These are phyloP conservation scores for Cryptococcus maquisensis DNA, from an alignment of 1,284 basidiomycete genomes.

Conservation along the genomic window DNA sequence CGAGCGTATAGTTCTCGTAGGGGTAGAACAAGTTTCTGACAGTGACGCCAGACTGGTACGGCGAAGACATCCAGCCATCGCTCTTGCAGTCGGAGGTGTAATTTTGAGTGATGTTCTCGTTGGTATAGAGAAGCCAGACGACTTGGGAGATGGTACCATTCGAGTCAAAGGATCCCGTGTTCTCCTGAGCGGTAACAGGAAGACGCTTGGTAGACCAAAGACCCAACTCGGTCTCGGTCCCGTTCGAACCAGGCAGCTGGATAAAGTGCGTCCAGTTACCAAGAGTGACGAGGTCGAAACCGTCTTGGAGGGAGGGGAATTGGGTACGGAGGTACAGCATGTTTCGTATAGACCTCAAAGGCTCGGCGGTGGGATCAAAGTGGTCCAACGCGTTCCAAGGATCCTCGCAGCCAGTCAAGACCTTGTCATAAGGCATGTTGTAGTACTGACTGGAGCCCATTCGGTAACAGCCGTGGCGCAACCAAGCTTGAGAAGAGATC, in stretches of 20 bases:
- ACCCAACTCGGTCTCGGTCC: slow-evolving; percentile 73
- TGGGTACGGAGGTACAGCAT: slow-evolving; percentile 64
- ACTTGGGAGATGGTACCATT: slow-evolving; percentile 56
- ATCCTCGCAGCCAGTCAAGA: slow-evolving; percentile 73
- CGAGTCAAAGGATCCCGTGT: slow-evolving; percentile 35
- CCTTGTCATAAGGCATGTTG: slow-evolving; percentile 75
- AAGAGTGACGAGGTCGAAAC: slow-evolving; percentile 69
- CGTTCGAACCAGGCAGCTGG: slow-evolving; percentile 74
- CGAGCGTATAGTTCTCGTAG: slow-evolving; percentile 68
- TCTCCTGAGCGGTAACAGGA: slow-evolving; percentile 57
- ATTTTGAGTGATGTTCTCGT: slow-evolving; percentile 68
- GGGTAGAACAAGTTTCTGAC: slow-evolving; percentile 76
- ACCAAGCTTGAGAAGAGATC: slow-evolving; percentile 77
- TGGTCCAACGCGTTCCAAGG: slow-evolving; percentile 86
- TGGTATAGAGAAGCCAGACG: slow-evolving; percentile 77
- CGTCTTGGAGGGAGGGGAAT: slow-evolving; percentile 75
- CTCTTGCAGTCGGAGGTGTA: slow-evolving; percentile 61
- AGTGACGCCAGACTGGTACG: slow-evolving; percentile 59
- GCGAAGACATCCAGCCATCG: slow-evolving; percentile 67
- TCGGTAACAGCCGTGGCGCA: slow-evolving; percentile 82
- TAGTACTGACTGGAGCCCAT: slow-evolving; percentile 85
- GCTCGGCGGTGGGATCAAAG: slow-evolving; percentile 81
- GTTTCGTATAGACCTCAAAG: slow-evolving; percentile 66
- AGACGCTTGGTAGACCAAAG: slow-evolving; percentile 73
- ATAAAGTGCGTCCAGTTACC: slow-evolving; percentile 78